Evolutionary conservation across 257 asterid genomes (phyloP).

Genomic region (Fraxinus anomala): DNA sequence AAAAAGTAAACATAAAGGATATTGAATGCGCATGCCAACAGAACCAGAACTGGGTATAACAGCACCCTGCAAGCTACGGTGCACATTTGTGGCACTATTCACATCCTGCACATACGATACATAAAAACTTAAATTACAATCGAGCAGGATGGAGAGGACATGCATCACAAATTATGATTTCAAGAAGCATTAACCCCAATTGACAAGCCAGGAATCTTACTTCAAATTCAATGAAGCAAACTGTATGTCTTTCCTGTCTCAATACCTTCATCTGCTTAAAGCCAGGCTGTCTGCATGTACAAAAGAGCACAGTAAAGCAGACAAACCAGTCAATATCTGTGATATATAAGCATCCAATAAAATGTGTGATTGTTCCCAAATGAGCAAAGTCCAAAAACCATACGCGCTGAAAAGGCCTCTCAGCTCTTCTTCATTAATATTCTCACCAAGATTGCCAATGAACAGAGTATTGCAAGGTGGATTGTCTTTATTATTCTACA

Average conservation of each 20-base stretch:
- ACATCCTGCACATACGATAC: slow-evolving; percentile 42
- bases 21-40: slow-evolving; percentile 67
- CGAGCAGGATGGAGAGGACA: slow-evolving; percentile 10
- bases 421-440: slow-evolving; percentile 92
- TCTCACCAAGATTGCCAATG: slow-evolving; percentile 97
- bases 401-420: slow-evolving; percentile 81
- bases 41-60: slow-evolving; percentile 62
- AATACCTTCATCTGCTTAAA: slow-evolving; percentile 97
- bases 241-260: slow-evolving; percentile 97
- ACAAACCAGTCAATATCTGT: slow-evolving; percentile 22
- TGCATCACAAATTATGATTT: slow-evolving; percentile 3
- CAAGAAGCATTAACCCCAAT: slow-evolving; percentile 21
- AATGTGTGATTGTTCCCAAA: slow-evolving; percentile 10
- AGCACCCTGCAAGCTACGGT: slow-evolving; percentile 57
- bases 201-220: slow-evolving; percentile 46
- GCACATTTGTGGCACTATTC: slow-evolving; percentile 55
- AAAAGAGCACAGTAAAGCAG: slow-evolving; percentile 18
- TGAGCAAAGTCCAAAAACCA: slow-evolving; percentile 34
- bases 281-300: slow-evolving; percentile 79
- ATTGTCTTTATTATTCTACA: slow-evolving; percentile 91
- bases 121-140: slow-evolving; percentile 16
- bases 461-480: slow-evolving; percentile 99
- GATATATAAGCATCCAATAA: neutral
- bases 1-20: slow-evolving; percentile 38
- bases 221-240: slow-evolving; percentile 98